Base-by-base conservation (phyloP, 2,329 filamentous ascomycete genomes). In the Didymella pomorum region DNA sequence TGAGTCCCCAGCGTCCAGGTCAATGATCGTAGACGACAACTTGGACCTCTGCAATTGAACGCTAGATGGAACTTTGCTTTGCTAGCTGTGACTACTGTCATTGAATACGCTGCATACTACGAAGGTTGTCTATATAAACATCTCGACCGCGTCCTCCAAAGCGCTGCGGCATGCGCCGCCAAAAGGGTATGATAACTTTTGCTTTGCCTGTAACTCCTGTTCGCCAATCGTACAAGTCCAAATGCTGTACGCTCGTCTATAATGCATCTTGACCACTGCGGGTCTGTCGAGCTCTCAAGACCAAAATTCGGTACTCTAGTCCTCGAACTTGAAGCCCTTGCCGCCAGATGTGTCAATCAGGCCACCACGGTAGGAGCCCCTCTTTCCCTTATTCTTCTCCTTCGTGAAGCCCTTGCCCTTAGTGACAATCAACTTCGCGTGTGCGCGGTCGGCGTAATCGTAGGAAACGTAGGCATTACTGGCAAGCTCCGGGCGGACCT, bases 321-420 rank as follows among this genome's bases (percentile, higher is more conserved):
- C 91, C 2, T 97, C 93, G 78, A 99, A 99, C 81, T 96, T 97
- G 81, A 97, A 90, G 58, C 91, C 90, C 79, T 94, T 93, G 64
- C 90, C 89, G 20, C 89, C 87, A 14, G 84, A 80, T 52, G 94
- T 90, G 75, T 99, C 93, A 71, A 99, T 96, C 51, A 85, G 79
- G 7, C 95, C 95, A 43, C 95, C 95, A 46, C 90, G 88, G 83
- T 97, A 99, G 66, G 89, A 92, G 49, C 95, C 95, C 69, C 88
- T 85, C 75, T 82, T 81, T 72, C 80, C 79, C 76, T 99, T 99
- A 81, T 99, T 99, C 88, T 99, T 99, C 83, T 98, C 95, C 83
- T 99, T 99, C 60, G 94, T 98, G 80, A 99, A 99, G 4, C 92
- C 93, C 81, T 97, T 98, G 71, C 95, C 95, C 76, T 90, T 92